phyloP scores from a whole-genome alignment of 208 protist genomes.

The Trichomonas gallinae region DNA sequence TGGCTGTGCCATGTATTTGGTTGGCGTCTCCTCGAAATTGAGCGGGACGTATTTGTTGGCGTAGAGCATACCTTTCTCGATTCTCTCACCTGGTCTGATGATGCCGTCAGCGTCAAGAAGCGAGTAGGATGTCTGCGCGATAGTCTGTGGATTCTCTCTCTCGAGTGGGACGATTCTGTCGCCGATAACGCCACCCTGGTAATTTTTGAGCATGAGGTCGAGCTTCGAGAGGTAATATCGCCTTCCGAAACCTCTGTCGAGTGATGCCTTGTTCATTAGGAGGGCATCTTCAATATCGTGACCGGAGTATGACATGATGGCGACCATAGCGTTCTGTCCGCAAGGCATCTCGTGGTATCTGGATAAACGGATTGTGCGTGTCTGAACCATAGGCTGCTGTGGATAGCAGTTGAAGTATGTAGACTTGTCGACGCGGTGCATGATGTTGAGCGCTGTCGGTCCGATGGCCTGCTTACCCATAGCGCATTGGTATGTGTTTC shows the following conservation, averaged over 20 bases:
- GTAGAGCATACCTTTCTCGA: constrained; percentile 6
- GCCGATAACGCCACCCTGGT: background rate
- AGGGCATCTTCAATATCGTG: constrained; percentile 99
- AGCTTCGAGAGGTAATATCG: constrained; percentile 1
- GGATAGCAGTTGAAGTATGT: constrained; percentile 91
- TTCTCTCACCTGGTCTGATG: background rate
- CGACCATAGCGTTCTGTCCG: constrained; percentile 96
- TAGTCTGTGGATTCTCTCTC: background rate
- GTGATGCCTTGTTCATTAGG: constrained; percentile 78
- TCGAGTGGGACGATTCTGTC: background rate
- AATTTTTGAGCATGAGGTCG: background rate
- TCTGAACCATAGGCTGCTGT: constrained; percentile 83
- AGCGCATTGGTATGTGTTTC: constrained; percentile 99
- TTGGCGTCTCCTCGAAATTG: background rate
- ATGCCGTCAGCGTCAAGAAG: background rate
- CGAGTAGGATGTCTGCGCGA: background rate
- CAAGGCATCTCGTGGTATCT: constrained; percentile 67
- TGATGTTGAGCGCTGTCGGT: constrained; percentile 55
- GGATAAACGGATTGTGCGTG: constrained; percentile 80
- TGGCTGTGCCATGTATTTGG: background rate
- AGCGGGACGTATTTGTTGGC: background rate
- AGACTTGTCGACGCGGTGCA: constrained; percentile 87
- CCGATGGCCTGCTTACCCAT: constrained; percentile 96
- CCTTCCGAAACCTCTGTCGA: constrained; percentile 36
- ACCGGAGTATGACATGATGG: constrained; percentile 96